phyloP scores from a whole-genome alignment of 2,329 filamentous ascomycete genomes.

The Teratosphaeria pseudoeucalypti region DNA sequence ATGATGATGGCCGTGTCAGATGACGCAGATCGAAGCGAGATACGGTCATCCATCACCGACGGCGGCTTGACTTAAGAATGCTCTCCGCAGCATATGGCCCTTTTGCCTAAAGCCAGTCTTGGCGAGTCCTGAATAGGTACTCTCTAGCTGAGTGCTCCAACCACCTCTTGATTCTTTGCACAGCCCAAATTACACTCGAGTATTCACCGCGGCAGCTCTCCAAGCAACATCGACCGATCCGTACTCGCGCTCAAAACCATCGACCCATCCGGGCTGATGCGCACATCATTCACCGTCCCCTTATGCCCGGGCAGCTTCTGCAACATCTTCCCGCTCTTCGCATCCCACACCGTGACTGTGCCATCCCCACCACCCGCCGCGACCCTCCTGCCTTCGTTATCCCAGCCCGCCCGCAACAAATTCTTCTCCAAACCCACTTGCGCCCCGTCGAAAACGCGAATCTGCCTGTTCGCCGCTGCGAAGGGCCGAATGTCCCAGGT shows the following conservation, averaged over 20 bases:
- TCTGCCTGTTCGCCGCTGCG: conserved; percentile 73
- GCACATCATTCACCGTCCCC: conserved; percentile 87
- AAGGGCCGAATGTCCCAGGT: conserved; percentile 97
- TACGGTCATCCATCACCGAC: too few relatives aligned
- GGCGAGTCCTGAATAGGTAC: background rate
- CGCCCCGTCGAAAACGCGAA: conserved; percentile 88
- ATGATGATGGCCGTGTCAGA: too few relatives aligned
- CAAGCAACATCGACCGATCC: conserved; percentile 25
- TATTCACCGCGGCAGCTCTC: conserved; percentile 18
- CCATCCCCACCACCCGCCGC: conserved; percentile 84
- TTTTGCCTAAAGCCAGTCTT: too few relatives aligned
- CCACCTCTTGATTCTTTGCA: background rate
- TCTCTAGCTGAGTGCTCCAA: background rate
- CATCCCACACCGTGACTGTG: conserved; percentile 85
- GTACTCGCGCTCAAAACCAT: conserved; percentile 39
- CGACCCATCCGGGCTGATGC: conserved; percentile 80
- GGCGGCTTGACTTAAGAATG: too few relatives aligned
- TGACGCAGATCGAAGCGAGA: too few relatives aligned
- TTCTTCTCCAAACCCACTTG: conserved; percentile 84
- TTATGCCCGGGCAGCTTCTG: conserved; percentile 95
- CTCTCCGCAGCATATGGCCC: too few relatives aligned
- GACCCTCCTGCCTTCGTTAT: conserved; percentile 72
- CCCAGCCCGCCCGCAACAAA: conserved; percentile 82
- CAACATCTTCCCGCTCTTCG: conserved; percentile 73
- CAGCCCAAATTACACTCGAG: background rate